Conservation (phyloP, 169 alveolate genomes). For the Plasmodium yoelii region DNA sequence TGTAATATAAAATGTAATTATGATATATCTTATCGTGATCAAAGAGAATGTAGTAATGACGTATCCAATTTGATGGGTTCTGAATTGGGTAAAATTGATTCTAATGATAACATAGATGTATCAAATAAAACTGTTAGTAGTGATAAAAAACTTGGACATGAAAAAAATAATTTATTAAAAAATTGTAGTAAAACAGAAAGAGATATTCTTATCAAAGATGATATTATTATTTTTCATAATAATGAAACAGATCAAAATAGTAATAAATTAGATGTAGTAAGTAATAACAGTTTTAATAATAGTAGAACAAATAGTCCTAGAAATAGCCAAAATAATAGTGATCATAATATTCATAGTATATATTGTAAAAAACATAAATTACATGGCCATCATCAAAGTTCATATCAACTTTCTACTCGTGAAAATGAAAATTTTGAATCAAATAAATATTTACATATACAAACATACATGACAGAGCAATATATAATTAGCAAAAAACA, state of each 20-base stretch:
- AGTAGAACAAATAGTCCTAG: background rate
- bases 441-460: conserved; percentile 48
- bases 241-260: conserved; percentile 3
- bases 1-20: background rate
- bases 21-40: background rate
- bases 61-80: background rate
- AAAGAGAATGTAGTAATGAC: background rate
- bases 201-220: conserved; percentile 56
- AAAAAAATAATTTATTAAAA: conserved; percentile 1
- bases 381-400: too few species aligned
- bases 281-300: background rate
- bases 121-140: background rate
- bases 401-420: too few species aligned
- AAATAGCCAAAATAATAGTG: background rate
- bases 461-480: conserved; percentile 63
- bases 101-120: background rate
- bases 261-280: background rate
- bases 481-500: conserved; percentile 68
- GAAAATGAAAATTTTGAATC: conserved; percentile 14
- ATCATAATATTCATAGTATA: background rate
- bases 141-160: background rate
- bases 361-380: too few species aligned
- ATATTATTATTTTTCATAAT: conserved; percentile 53
- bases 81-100: background rate
- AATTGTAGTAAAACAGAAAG: conserved; percentile 50